Evolutionary conservation across 805 yeast species (phyloP).

Genomic region (Jamesozyma hellenica): DNA sequence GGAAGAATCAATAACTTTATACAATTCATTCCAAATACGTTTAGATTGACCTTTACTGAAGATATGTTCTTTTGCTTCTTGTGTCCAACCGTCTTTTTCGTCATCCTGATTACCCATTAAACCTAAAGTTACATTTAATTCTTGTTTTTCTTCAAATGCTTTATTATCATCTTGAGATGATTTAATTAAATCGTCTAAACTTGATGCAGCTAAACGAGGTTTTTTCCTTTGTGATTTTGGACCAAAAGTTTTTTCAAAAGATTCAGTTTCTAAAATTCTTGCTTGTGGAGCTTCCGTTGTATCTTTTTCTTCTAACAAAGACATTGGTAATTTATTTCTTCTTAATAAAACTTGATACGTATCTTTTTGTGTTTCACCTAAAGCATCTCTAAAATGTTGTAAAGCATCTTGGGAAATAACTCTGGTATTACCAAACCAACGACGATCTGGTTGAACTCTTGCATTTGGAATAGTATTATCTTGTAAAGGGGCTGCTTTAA

Average conservation of each 20-base stretch:
- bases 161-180: slow-evolving; percentile 47
- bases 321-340: slow-evolving; percentile 92
- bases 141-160: slow-evolving; percentile 62
- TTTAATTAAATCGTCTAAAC: slow-evolving; percentile 67
- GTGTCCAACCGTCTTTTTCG: slow-evolving; percentile 70
- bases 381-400: slow-evolving; percentile 85
- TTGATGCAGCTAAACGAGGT: slow-evolving; percentile 70
- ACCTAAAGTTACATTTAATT: slow-evolving; percentile 65
- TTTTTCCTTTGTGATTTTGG: slow-evolving; percentile 91
- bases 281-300: slow-evolving; percentile 66
- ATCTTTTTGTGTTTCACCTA: slow-evolving; percentile 76
- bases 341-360: slow-evolving; percentile 76
- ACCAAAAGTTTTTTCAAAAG: slow-evolving; percentile 74
- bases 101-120: slow-evolving; percentile 58
- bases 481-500: slow-evolving; percentile 81
- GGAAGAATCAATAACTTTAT: slow-evolving; percentile 93
- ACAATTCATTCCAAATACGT: slow-evolving; percentile 96
- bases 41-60: slow-evolving; percentile 96
- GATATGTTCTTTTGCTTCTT: slow-evolving; percentile 89
- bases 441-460: slow-evolving; percentile 88
- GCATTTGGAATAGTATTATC: slow-evolving; percentile 82
- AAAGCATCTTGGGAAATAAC: slow-evolving; percentile 96
- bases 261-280: slow-evolving; percentile 79
- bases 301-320: slow-evolving; percentile 80
- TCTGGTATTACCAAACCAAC: slow-evolving; percentile 97